A percentile compares a stretch with the other conserved stretches of the same genome.
Evolutionary conservation across 2,329 filamentous ascomycete species (phyloP).

Genomic region (Stromatinia cepivora): DNA sequence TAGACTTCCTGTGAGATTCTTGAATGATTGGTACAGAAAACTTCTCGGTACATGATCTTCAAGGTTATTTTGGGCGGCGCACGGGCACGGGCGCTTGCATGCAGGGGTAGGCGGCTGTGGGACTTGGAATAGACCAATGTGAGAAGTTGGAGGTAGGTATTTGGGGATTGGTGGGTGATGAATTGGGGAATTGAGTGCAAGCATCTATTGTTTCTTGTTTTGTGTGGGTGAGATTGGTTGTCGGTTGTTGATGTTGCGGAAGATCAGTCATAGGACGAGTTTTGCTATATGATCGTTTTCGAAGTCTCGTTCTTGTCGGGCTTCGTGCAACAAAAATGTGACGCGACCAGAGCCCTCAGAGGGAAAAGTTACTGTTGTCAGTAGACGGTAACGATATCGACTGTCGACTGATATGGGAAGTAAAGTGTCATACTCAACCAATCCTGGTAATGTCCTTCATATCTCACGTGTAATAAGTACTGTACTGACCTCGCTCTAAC

Average conservation of each 20-base stretch:
- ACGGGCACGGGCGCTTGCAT: conserved; percentile 15
- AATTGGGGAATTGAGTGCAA: neutral
- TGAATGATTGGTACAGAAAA: conserved; percentile 3
- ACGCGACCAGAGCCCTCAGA: neutral
- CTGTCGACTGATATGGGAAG: too few relatives aligned
- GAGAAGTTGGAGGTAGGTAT: neutral
- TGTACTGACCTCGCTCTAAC: neutral
- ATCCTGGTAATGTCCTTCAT: too few relatives aligned
- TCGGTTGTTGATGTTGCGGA: neutral
- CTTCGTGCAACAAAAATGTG: neutral
- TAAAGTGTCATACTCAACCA: neutral
- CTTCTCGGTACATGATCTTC: neutral
- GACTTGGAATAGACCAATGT: neutral
- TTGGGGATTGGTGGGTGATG: neutral
- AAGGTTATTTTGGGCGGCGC: conserved; percentile 2
- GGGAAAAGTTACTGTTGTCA: neutral
- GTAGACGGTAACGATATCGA: neutral
- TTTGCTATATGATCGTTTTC: too few relatives aligned
- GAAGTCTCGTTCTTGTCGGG: neutral
- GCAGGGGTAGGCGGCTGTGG: conserved; percentile 12
- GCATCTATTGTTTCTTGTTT: neutral
- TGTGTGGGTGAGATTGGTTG: neutral
- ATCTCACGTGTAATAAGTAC: neutral
- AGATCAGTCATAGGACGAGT: neutral
- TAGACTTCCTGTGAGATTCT: neutral